phyloP scores from a whole-genome alignment of 108 stramenopile species.

The Aureococcus anophagefferens region DNA sequence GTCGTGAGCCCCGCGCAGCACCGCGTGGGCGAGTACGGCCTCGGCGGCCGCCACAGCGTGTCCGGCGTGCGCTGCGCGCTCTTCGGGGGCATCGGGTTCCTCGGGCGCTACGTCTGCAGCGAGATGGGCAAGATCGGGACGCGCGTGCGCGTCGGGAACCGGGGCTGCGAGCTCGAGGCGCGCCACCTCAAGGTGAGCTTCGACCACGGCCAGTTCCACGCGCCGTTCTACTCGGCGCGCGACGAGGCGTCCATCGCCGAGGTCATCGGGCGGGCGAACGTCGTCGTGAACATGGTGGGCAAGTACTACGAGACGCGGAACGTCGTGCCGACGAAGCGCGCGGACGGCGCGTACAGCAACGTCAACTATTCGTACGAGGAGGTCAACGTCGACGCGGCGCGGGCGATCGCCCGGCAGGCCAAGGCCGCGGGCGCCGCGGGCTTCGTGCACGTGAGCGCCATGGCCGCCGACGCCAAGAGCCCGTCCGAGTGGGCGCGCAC shows the following conservation, averaged over 20 bases:
- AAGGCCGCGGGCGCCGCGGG: slow-evolving; percentile 76
- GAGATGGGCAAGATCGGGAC: slow-evolving; percentile 51
- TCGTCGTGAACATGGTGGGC: slow-evolving; percentile 88
- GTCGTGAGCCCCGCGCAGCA: too few species aligned
- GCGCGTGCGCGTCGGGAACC: slow-evolving; percentile 56
- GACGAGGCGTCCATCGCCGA: slow-evolving; percentile 76
- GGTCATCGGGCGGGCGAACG: slow-evolving; percentile 74
- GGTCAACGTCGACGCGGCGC: slow-evolving; percentile 76
- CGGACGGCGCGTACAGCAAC: not conserved
- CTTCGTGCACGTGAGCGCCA: slow-evolving; percentile 80
- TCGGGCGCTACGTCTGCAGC: slow-evolving; percentile 74
- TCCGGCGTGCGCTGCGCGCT: slow-evolving; percentile 64
- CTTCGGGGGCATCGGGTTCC: slow-evolving; percentile 86
- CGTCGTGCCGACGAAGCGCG: slow-evolving; percentile 50
- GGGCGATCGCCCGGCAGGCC: slow-evolving; percentile 71
- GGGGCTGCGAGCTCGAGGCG: slow-evolving; percentile 80
- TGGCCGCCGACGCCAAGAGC: slow-evolving; percentile 60
- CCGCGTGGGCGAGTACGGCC: not conserved
- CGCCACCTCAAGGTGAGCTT: slow-evolving; percentile 82
- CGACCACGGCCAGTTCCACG: slow-evolving; percentile 76
- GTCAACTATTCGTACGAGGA: slow-evolving; percentile 70
- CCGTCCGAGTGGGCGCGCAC: slow-evolving; percentile 74
- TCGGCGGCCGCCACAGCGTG: slow-evolving; percentile 7
- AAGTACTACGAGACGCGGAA: slow-evolving; percentile 81
- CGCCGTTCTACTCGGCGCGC: slow-evolving; percentile 66